Percentiles rank a stretch among this genome's conserved stretches.
These are phyloP conservation scores for Zychaea mexicana DNA, from an alignment of 371 early-diverging fungal species.

Conservation along the genomic window DNA sequence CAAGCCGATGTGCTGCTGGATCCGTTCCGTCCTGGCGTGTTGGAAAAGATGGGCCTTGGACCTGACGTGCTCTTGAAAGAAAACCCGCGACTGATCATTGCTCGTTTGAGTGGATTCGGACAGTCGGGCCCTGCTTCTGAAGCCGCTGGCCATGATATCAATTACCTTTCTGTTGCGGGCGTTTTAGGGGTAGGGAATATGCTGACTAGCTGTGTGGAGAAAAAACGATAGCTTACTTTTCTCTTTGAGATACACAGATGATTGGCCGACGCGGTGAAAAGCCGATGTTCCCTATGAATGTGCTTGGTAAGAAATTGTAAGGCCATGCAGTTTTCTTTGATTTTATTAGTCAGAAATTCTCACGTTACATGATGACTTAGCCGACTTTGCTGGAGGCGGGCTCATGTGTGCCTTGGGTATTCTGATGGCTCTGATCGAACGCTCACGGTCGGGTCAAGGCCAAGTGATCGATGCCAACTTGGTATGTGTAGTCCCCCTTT, in stretches of 20 bases:
- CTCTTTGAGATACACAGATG: slow-evolving; percentile 45
- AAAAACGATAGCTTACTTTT: too few relatives aligned
- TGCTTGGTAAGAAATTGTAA: slow-evolving; percentile 46
- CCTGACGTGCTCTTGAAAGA: slow-evolving; percentile 58
- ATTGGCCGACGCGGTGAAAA: slow-evolving; percentile 59
- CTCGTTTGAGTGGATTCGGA: slow-evolving; percentile 74
- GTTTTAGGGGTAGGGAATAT: slow-evolving; percentile 53
- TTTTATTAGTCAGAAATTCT: slow-evolving; percentile 6
- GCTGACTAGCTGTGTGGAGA: not conserved
- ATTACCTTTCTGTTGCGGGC: slow-evolving; percentile 73
- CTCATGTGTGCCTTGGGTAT: slow-evolving; percentile 73
- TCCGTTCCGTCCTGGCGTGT: slow-evolving; percentile 78
- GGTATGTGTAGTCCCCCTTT: slow-evolving; percentile 38
- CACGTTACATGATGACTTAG: slow-evolving; percentile 20
- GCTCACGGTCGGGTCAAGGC: slow-evolving; percentile 66
- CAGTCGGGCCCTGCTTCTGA: slow-evolving; percentile 59
- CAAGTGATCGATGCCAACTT: slow-evolving; percentile 75
- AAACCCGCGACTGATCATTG: slow-evolving; percentile 68
- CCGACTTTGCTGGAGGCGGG: slow-evolving; percentile 82
- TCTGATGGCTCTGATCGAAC: slow-evolving; percentile 66
- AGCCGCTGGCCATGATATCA: slow-evolving; percentile 81
- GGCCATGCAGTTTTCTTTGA: too few relatives aligned
- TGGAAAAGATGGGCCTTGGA: slow-evolving; percentile 73
- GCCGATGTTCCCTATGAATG: slow-evolving; percentile 69
- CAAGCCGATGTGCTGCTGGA: slow-evolving; percentile 74